Evolutionary conservation across 208 protist species (phyloP), one percentile per base, ranked within the genome.

Genomic region (Endotrypanum monterogeii): DNA sequence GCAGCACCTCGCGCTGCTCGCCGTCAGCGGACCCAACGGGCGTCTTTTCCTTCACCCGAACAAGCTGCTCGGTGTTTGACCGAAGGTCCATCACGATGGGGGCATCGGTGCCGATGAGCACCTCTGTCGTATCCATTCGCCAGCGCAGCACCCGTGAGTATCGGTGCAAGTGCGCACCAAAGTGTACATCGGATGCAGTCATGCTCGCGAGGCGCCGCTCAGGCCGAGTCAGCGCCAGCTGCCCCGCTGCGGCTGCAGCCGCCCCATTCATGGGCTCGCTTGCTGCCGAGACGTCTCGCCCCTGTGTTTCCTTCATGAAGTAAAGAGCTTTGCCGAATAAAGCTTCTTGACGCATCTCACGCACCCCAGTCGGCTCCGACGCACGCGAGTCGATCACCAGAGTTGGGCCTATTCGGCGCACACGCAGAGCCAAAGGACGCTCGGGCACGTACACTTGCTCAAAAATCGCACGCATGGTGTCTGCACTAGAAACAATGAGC

Each of bases 241-340:
- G 69, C 5, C 54, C 56, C 11, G 57, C 52, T 8, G 55, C 56
- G 8, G 30, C 70, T 14, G 55, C 55, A 8, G 50, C 73, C 12
- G 44, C 60, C 14, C 41, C 69, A 7, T 16, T 39, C 48, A 32
- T 14, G 18, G 67, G 37, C 58, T 56, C 37, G 44, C 75, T 74
- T 35, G 20, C 37, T 11, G 12, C 57, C 25, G 18, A n/a, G 9
- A 39, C 35, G 28, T 72, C 56, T 39, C 71, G 76, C 23, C 76
- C 76, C n/a, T 68, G 69, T 0, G 70, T 76, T 44, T 87, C 82
- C 58, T 83, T 83, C 72, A 95, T 86, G 41, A 88, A 84, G 79
- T 95, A 97, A 4, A 97, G 71, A 14, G 88, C 81, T 63, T 97
- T 97, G 50, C 89, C 82, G 23, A 95, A 62, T 41, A 97, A 80